These are phyloP conservation scores for Dioscorea zingiberensis DNA, from an alignment of 106 monocot genomes.

Conservation along the genomic window DNA sequence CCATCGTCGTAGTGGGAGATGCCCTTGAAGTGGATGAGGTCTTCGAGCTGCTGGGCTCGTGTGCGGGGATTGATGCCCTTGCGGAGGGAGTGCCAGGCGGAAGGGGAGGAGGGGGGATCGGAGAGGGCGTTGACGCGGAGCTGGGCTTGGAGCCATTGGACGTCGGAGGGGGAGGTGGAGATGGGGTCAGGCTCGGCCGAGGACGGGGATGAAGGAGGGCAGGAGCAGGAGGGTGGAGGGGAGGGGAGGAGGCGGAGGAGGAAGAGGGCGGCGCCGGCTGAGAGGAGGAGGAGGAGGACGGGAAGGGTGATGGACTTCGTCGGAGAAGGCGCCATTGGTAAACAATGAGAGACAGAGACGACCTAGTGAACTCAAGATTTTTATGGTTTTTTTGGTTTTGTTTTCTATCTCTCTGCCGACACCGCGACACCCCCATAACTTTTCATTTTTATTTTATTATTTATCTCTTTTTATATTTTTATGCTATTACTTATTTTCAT, in stretches of 20 bases:
- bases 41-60: slow-evolving; percentile 55
- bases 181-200: slow-evolving; percentile 4
- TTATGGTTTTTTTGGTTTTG: background rate
- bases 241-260: slow-evolving; percentile 24
- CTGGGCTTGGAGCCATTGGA: slow-evolving; percentile 53
- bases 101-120: slow-evolving; percentile 38
- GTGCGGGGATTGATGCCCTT: slow-evolving; percentile 83
- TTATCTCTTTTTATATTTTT: too few relatives aligned
- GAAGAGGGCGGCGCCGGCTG: slow-evolving; percentile 16
- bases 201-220: background rate
- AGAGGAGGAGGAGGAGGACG: slow-evolving; percentile 23
- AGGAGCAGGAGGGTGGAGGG: slow-evolving; percentile 19
- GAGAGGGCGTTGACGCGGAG: slow-evolving; percentile 37
- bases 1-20: slow-evolving; percentile 74
- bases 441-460: too few relatives aligned
- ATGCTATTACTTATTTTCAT: too few relatives aligned
- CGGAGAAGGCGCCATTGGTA: slow-evolving; percentile 2
- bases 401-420: background rate
- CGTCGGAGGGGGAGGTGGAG: slow-evolving; percentile 33
- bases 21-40: slow-evolving; percentile 59
- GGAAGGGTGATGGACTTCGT: slow-evolving; percentile 22
- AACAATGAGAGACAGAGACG: background rate
- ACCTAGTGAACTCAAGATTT: background rate
- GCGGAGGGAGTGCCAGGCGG: slow-evolving; percentile 49
- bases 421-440: too few relatives aligned